Evolutionary conservation across 1,284 basidiomycete genomes (phyloP).

Genomic region (Rhizoctonia solani): DNA sequence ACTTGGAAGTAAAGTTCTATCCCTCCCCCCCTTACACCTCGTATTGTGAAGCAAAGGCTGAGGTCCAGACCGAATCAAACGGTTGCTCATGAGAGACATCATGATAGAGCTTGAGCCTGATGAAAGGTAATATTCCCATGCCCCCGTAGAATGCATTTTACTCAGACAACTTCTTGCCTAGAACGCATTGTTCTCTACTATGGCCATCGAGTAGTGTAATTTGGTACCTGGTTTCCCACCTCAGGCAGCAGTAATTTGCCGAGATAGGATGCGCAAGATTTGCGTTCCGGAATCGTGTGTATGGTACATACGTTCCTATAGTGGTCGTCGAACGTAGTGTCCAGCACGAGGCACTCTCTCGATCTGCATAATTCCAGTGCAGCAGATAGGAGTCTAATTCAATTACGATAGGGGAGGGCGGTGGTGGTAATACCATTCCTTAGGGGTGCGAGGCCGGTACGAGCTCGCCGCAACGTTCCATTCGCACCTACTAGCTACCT

Average conservation of each 20-base stretch:
- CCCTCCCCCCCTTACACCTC: too few relatives aligned
- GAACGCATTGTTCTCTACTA: not conserved
- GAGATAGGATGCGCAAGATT: slow-evolving; percentile 17
- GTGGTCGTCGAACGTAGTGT: not conserved
- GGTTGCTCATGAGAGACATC: not conserved
- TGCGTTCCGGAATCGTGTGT: not conserved
- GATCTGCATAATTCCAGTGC: not conserved
- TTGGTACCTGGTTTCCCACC: not conserved
- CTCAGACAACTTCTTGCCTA: too few relatives aligned
- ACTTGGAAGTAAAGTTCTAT: too few relatives aligned
- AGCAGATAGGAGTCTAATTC: slow-evolving; percentile 29
- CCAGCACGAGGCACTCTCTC: slow-evolving; percentile 20
- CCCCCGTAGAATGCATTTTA: not conserved
- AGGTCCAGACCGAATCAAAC: not conserved
- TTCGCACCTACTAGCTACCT: not conserved
- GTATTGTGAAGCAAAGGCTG: too few relatives aligned
- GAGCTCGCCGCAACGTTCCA: slow-evolving; percentile 6
- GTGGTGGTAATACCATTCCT: not conserved
- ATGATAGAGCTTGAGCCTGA: not conserved
- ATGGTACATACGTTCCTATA: not conserved
- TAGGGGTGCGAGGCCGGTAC: slow-evolving; percentile 18
- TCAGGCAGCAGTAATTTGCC: not conserved
- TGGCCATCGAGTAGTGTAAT: not conserved
- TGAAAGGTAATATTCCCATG: not conserved
- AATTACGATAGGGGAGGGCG: slow-evolving; percentile 27